Evolutionary conservation across 106 monocot genomes (phyloP), one percentile per base, ranked within the genome.

Genomic region (Platanthera guangdongensis): DNA sequence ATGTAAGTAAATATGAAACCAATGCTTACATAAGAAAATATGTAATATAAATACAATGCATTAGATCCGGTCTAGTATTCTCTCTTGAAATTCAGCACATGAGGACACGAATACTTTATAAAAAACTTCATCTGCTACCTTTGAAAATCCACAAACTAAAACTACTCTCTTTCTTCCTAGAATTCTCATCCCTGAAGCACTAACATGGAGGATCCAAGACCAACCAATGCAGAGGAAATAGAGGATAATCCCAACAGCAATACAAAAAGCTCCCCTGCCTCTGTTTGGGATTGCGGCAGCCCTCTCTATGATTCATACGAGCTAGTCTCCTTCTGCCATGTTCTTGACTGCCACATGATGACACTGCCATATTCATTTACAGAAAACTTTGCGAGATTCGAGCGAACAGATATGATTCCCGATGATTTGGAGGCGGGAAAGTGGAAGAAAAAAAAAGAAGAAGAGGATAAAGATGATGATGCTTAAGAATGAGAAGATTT

Each of bases 221-320:
- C 3, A 55, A 13, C 16, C 55, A 12, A 0, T 11, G 55, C 2
- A 55, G 16, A 16, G 16, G 55, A 1, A 15, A 14, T 4, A 55
- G 11, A 25, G 45, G 16, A 72, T 22, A 12, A 25, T 57, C 15
- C 51, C 28, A 46, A 3, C 69, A 45, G 50, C 45, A 47, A 52
- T 9, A 69, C 22, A 47, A 64, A 32, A 57, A 62, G 8, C 19
- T 3, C 5, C 63, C 18, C 16, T 22, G 30, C 9, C n/a, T 55
- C 55, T n/a, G 53, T 85, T 50, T 92, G 91, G 91, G 91, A 92
- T 55, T 86, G 84, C 79, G 92, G 88, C 4, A 92, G 92, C 65
- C 86, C 86, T 74, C 76, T 92, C 45, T 85, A 92, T 45, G 92
- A 92, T 74, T 88, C 92, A 7, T 88, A 76, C 52, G 86, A 92